Conservation (phyloP, 1,284 basidiomycete species). For the Melanopsichium pennsylvanicum region DNA sequence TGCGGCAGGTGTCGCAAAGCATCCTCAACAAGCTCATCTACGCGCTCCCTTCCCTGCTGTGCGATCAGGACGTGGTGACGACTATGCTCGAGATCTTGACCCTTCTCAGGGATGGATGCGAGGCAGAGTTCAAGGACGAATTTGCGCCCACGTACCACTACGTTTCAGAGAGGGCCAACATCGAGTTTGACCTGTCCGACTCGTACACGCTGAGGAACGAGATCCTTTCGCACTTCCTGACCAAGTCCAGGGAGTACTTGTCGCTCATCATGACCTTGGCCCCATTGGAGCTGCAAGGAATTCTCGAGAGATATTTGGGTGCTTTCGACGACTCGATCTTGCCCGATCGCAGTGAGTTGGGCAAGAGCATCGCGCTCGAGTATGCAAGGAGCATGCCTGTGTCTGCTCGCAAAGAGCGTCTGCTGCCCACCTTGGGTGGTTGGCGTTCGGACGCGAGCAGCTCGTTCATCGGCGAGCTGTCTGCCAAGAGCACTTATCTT, state of each 20-base stretch:
- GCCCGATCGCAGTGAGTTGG: constrained; percentile 53
- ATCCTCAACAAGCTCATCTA: constrained; percentile 85
- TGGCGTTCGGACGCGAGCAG: constrained; percentile 63
- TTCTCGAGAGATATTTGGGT: constrained; percentile 74
- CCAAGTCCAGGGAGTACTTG: constrained; percentile 82
- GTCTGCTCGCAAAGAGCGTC: constrained; percentile 45
- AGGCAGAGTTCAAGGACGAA: constrained; percentile 92
- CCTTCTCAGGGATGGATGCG: constrained; percentile 83
- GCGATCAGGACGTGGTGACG: constrained; percentile 80
- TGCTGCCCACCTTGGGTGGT: constrained; percentile 63
- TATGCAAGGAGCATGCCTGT: constrained; percentile 55
- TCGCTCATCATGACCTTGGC: constrained; percentile 83
- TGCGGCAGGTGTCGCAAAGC: constrained; percentile 80
- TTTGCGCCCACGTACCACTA: constrained; percentile 88
- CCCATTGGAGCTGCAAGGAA: constrained; percentile 89
- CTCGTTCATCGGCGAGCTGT: constrained; percentile 55
- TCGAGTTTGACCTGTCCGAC: constrained; percentile 84
- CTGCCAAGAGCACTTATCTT: constrained; percentile 56
- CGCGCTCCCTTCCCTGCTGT: constrained; percentile 94
- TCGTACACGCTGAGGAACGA: constrained; percentile 86
- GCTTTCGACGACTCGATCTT: constrained; percentile 47
- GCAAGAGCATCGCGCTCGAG: constrained; percentile 62
- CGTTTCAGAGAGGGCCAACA: constrained; percentile 76
- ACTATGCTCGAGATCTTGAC: constrained; percentile 87
- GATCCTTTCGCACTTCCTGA: constrained; percentile 78